phyloP scores from a whole-genome alignment of 257 asterid species.

The Nicotiana attenuata region DNA sequence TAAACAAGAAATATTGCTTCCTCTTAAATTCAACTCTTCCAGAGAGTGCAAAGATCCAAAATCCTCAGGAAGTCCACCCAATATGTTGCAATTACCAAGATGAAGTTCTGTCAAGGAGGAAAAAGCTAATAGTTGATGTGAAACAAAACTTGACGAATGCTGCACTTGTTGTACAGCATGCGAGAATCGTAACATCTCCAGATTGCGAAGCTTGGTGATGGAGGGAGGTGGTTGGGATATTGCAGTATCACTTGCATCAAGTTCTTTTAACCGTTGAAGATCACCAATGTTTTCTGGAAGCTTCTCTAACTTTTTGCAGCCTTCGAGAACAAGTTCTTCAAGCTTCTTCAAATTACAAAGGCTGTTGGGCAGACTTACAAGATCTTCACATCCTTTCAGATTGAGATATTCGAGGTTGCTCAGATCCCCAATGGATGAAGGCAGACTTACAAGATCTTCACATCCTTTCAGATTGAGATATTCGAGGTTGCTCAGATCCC shows the following conservation, averaged over 20 bases:
- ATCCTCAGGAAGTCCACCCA: neutral
- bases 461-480: fast-evolving
- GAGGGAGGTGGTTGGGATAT: neutral
- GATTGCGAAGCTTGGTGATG: neutral
- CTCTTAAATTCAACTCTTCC: neutral
- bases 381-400: neutral
- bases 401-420: fast-evolving
- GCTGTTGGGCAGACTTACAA: neutral
- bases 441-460: no score
- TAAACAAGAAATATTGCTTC: neutral
- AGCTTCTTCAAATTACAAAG: neutral
- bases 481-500: neutral
- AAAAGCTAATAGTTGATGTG: neutral
- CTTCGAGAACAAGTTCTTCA: neutral
- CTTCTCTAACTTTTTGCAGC: neutral
- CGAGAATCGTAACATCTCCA: fast-evolving
- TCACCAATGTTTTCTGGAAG: conserved; percentile 4
- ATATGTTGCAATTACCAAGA: neutral
- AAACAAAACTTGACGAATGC: neutral
- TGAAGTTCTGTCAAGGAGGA: neutral
- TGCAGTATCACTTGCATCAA: neutral
- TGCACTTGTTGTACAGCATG: neutral
- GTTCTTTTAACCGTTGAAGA: fast-evolving
- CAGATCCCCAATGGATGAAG: neutral
- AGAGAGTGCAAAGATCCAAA: neutral